Conservation (phyloP, 202 grass and related monocot species). For the Panicum hallii region DNA sequence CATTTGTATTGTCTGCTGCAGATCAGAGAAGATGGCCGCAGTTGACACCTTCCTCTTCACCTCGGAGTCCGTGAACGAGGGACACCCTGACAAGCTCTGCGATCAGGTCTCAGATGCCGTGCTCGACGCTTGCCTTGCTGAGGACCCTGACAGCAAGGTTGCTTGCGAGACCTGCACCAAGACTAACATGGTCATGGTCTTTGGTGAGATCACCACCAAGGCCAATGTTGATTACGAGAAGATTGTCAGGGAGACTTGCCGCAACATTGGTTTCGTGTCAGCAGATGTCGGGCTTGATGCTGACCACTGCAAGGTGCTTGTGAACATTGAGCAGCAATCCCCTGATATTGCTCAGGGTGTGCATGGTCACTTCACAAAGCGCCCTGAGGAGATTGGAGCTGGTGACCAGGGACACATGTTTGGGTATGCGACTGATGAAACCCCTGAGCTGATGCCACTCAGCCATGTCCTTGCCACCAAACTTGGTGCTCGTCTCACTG, state of each 20-base stretch:
- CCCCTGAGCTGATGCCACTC: constrained; percentile 81
- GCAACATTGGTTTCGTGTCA: constrained; percentile 68
- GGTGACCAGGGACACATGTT: constrained; percentile 92
- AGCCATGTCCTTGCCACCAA: constrained; percentile 81
- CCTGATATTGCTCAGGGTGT: constrained; percentile 75
- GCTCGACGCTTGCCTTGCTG: constrained; percentile 71
- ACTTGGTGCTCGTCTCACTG: constrained; percentile 64
- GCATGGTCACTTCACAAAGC: constrained; percentile 80
- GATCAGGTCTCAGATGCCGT: constrained; percentile 77
- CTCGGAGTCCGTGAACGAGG: constrained; percentile 73
- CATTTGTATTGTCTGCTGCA: constrained; percentile 13
- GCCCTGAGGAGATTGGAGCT: constrained; percentile 80
- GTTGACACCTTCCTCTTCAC: constrained; percentile 75
- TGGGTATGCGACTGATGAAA: constrained; percentile 81
- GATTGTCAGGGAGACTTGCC: constrained; percentile 80
- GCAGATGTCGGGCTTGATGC: constrained; percentile 74
- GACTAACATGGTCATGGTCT: constrained; percentile 91
- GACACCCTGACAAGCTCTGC: constrained; percentile 73
- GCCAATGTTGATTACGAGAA: constrained; percentile 75
- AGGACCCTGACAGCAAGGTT: constrained; percentile 82
- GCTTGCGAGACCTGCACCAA: constrained; percentile 90
- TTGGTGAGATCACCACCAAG: constrained; percentile 84
- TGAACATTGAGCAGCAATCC: constrained; percentile 82
- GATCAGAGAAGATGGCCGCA: constrained; percentile 45
- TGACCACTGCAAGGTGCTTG: constrained; percentile 74